phyloP scores from a whole-genome alignment of 768 basidiomycete genomes.

The Lactarius deliciosus region DNA sequence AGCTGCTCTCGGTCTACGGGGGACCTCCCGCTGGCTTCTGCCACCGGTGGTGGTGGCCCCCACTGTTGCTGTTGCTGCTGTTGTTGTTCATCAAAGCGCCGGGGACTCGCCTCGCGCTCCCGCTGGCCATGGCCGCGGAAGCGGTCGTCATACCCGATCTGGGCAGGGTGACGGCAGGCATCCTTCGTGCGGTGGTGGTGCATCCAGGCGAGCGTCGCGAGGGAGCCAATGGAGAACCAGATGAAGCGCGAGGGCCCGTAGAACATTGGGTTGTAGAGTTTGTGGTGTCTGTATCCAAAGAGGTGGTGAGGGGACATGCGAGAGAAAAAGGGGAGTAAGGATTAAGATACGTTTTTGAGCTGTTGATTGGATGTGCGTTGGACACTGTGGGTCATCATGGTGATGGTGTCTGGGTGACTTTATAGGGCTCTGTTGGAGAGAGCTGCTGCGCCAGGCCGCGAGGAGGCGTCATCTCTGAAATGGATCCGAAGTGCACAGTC shows the following conservation, averaged over 20 bases:
- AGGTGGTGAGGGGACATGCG: conserved; percentile 7
- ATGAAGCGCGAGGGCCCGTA: conserved; percentile 55
- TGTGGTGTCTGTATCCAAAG: not conserved
- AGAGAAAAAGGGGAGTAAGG: not conserved
- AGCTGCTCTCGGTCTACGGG: not conserved
- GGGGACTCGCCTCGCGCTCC: conserved; percentile 22
- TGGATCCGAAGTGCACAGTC: no score
- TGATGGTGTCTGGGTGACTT: not conserved
- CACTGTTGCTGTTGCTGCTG: not conserved
- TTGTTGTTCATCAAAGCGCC: not conserved
- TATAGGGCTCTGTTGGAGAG: conserved; percentile 2
- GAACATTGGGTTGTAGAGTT: not conserved
- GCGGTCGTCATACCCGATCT: conserved; percentile 37
- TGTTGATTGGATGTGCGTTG: not conserved
- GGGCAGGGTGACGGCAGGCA: conserved; percentile 35
- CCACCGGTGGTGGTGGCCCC: not conserved
- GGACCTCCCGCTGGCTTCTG: not conserved
- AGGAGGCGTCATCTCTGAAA: conserved; percentile 4
- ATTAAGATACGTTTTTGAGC: not conserved
- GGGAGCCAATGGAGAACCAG: conserved; percentile 69
- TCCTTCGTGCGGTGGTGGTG: conserved; percentile 36
- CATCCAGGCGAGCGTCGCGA: conserved; percentile 40
- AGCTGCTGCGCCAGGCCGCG: conserved; percentile 8
- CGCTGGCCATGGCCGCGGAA: conserved; percentile 32
- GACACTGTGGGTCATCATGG: not conserved